These are phyloP conservation scores for Metschnikowia kunwiensis DNA, from an alignment of 805 yeast genomes.

Conservation along the genomic window DNA sequence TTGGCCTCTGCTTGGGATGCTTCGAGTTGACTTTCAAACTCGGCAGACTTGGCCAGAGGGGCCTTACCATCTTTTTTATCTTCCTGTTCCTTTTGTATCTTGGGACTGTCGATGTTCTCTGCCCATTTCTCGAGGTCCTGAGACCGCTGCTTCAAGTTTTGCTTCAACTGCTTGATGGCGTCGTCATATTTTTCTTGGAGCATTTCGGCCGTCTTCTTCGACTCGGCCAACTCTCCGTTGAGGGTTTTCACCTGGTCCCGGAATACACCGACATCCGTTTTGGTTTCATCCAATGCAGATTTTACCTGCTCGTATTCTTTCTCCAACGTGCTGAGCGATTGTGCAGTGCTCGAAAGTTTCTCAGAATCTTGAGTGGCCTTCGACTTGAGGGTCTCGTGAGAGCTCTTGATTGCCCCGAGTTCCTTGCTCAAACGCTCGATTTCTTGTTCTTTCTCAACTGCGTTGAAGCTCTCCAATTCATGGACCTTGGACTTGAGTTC, in stretches of 20 bases:
- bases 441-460: conserved; percentile 5
- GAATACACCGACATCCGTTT: conserved; percentile 6
- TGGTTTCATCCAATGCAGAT: conserved; percentile 4
- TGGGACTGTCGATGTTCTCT: background rate
- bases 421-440: conserved; percentile 5
- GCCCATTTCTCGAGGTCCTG: conserved; percentile 6
- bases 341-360: conserved; percentile 2
- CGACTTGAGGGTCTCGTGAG: conserved; percentile 3
- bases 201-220: background rate
- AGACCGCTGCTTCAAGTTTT: conserved; percentile 4
- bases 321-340: conserved; percentile 2
- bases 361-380: conserved; percentile 1
- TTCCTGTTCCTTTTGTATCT: background rate
- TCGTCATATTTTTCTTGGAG: conserved; percentile 4
- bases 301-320: conserved; percentile 6
- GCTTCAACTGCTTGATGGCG: conserved; percentile 6
- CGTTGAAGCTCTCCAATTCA: conserved; percentile 5
- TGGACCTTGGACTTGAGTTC: conserved; percentile 4
- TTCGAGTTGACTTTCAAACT: conserved; percentile 1
- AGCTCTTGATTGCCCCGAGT: conserved; percentile 1
- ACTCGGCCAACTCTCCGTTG: conserved; percentile 1
- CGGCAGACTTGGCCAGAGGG: background rate
- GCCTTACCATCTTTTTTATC: background rate
- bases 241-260: conserved; percentile 7
- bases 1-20: conserved; percentile 2